Percentiles rank a stretch among this genome's conserved stretches.
Conservation (phyloP, 176 grass and related monocot species). For the Oryza glaberrima region DNA sequence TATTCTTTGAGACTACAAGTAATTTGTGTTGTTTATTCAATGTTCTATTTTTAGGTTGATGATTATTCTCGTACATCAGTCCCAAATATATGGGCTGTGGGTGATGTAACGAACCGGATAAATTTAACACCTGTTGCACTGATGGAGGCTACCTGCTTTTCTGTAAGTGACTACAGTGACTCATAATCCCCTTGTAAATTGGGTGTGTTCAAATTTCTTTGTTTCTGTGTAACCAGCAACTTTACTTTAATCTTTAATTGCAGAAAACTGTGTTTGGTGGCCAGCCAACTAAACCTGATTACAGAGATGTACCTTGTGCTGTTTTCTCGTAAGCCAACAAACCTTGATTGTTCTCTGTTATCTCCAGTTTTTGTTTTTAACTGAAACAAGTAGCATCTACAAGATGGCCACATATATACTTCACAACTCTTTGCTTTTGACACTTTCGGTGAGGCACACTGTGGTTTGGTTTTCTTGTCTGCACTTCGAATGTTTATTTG, state of each 20-base stretch:
- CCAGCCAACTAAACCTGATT: conserved; percentile 79
- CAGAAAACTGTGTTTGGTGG: conserved; percentile 99
- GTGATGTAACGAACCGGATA: conserved; percentile 95
- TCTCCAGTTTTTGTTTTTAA: conserved; percentile 3
- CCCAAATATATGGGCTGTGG: conserved; percentile 93
- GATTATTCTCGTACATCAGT: conserved; percentile 79
- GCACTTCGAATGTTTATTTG: background rate
- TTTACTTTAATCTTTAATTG: conserved; percentile 29
- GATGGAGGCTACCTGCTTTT: conserved; percentile 97
- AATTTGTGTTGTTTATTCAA: conserved; percentile 16
- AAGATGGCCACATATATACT: background rate
- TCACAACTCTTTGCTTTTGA: conserved; percentile 2
- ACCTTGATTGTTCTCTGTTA: conserved; percentile 4
- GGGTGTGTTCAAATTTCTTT: conserved; percentile 1
- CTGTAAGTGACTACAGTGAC: conserved; percentile 62
- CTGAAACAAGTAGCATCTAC: background rate
- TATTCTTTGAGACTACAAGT: conserved; percentile 23
- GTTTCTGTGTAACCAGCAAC: background rate
- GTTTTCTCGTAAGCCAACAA: conserved; percentile 73
- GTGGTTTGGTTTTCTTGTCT: background rate
- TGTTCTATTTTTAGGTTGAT: conserved; percentile 69
- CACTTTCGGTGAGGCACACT: background rate
- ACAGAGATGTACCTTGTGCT: conserved; percentile 86
- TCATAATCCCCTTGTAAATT: background rate
- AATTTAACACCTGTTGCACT: conserved; percentile 96